phyloP scores from a whole-genome alignment of 2,329 filamentous ascomycete species.

The Incumbomyces lentus region DNA sequence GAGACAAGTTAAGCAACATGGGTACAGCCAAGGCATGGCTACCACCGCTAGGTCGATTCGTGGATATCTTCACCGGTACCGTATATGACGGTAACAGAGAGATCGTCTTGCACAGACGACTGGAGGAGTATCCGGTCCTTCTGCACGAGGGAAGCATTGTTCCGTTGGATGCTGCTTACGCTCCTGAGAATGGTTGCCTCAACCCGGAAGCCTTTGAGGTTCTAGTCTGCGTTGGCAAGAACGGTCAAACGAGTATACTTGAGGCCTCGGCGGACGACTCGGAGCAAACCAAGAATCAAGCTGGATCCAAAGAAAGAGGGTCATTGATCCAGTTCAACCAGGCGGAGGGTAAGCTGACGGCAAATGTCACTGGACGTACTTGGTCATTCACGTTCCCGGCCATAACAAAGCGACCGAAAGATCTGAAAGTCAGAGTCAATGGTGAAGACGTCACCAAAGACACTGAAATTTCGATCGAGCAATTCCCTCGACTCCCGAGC shows the following conservation, averaged over 20 bases:
- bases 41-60: slow-evolving; percentile 39
- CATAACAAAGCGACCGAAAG: slow-evolving; percentile 11
- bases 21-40: slow-evolving; percentile 47
- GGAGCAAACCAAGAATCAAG: slow-evolving; percentile 11
- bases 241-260: slow-evolving; percentile 34
- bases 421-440: slow-evolving; percentile 14
- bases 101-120: slow-evolving; percentile 41
- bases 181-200: slow-evolving; percentile 37
- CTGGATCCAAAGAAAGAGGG: slow-evolving; percentile 21
- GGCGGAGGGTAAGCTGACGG: slow-evolving; percentile 13
- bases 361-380: slow-evolving; percentile 12
- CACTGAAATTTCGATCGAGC: slow-evolving; percentile 9
- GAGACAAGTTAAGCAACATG: slow-evolving; percentile 37
- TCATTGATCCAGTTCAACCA: slow-evolving; percentile 18
- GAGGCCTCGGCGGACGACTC: slow-evolving; percentile 33
- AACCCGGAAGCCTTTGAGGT: slow-evolving; percentile 42
- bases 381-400: slow-evolving; percentile 20
- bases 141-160: slow-evolving; percentile 49
- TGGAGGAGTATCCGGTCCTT: slow-evolving; percentile 45
- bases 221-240: slow-evolving; percentile 36
- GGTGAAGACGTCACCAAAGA: slow-evolving; percentile 17
- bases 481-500: slow-evolving; percentile 15
- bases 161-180: slow-evolving; percentile 39
- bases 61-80: slow-evolving; percentile 49
- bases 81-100: slow-evolving; percentile 49